These are phyloP conservation scores for Cytospora leucostoma DNA, from an alignment of 2,329 filamentous ascomycete species.

Conservation along the genomic window DNA sequence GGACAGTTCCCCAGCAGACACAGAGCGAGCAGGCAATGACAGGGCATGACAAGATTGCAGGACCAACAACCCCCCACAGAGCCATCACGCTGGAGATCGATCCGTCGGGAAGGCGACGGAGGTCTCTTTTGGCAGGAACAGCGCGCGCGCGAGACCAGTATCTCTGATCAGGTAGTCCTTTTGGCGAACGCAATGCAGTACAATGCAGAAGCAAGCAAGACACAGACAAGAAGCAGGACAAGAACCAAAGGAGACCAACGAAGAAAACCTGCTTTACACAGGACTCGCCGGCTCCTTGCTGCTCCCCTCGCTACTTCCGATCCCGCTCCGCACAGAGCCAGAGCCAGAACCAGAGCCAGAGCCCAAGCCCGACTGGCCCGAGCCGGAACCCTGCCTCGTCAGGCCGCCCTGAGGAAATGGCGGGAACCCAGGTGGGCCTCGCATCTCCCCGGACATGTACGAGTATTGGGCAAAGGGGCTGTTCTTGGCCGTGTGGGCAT, in stretches of 20 bases:
- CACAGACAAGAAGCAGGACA: neutral
- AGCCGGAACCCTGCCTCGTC: constrained; percentile 31
- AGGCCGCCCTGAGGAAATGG: constrained; percentile 27
- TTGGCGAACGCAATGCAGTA: constrained; percentile 5
- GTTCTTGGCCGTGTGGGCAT: constrained; percentile 21
- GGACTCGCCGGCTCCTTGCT: constrained; percentile 56
- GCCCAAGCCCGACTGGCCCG: constrained; percentile 29
- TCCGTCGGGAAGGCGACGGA: neutral
- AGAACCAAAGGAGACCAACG: neutral
- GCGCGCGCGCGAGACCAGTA: too few relatives aligned
- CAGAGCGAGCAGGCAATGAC: neutral
- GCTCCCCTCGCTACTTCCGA: constrained; percentile 51
- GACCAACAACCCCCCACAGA: neutral
- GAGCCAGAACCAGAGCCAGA: constrained; percentile 28
- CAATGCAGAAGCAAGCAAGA: constrained; percentile 1
- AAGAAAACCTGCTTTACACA: constrained; percentile 27
- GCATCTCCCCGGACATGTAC: constrained; percentile 20
- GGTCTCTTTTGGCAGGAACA: neutral
- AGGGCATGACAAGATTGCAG: neutral
- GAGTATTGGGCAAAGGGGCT: constrained; percentile 26
- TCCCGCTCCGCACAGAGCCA: constrained; percentile 41
- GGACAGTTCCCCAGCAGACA: neutral
- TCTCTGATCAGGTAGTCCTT: neutral
- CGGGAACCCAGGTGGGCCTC: constrained; percentile 23
- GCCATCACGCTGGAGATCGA: neutral